Evolutionary conservation across 2,329 filamentous ascomycete genomes (phyloP), one percentile per base, ranked within the genome.

Genomic region (Cladophialophora immunda): DNA sequence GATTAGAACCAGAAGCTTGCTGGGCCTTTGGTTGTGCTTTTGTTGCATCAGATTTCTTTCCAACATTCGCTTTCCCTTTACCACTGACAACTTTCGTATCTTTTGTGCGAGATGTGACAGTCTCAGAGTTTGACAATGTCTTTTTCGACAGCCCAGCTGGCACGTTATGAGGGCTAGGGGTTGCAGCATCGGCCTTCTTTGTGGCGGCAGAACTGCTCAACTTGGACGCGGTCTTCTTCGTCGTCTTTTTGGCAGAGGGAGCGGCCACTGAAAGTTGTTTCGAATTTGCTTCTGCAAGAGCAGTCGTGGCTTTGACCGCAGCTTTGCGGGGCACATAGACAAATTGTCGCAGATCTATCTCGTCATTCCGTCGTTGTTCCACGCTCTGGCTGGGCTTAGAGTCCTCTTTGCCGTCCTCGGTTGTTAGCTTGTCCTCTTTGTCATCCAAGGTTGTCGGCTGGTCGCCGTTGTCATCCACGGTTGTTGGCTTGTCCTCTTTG

Each of bases 301-400:
- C 65, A 13, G 29, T 38, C 9, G 55, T 29, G n/a, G 64, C 67
- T 22, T 64, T 57, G 11, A 67, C 45, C 8, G 67, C 67, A 3
- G 67, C 64, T 62, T 53, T 59, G 29, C 64, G 56, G 3, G 67
- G 67, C 56, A 59, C 38, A 55, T 67, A 38, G 5, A 61, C n/a
- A 61, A 57, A 64, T n/a, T 58, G 30, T 15, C 34, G 25, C 29
- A 62, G 47, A 25, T 55, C 55, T 9, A 30, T 32, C 25, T n/a
- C 7, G 8, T 32, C 22, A 17, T 47, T 25, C 6, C 22, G 8
- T 22, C 27, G 3, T 19, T 13, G 52, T 32, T 54, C 30, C 50
- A 38, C 4, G 15, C 36, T 17, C 9, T 8, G 36, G 36, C 5
- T 38, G 15, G 4, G 36, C 55, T 58, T 19, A 32, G 7, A 52